phyloP scores from a whole-genome alignment of 2,329 filamentous ascomycete genomes.

The Colletotrichum chlorophyti region DNA sequence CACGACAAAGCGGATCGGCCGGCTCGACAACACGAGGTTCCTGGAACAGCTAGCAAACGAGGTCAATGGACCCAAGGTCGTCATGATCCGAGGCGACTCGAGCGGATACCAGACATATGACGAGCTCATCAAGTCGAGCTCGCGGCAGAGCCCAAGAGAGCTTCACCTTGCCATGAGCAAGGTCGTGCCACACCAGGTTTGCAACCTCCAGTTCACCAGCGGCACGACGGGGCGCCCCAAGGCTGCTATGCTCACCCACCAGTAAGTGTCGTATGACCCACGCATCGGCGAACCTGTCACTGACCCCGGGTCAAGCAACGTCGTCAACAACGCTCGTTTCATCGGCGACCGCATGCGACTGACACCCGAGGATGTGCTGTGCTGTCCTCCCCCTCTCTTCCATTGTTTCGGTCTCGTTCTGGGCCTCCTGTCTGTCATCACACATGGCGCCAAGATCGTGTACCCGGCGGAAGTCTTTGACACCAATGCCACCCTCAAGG shows the following conservation, averaged over 20 bases:
- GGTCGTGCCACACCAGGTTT: slow-evolving; percentile 70
- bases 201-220: slow-evolving; percentile 78
- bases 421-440: slow-evolving; percentile 74
- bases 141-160: slow-evolving; percentile 52
- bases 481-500: slow-evolving; percentile 67
- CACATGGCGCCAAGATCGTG: slow-evolving; percentile 78
- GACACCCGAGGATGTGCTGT: slow-evolving; percentile 70
- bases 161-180: slow-evolving; percentile 60
- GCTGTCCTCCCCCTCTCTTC: slow-evolving; percentile 84
- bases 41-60: slow-evolving; percentile 59
- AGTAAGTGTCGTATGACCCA: slow-evolving; percentile 50
- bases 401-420: slow-evolving; percentile 86
- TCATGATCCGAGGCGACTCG: slow-evolving; percentile 65
- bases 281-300: not conserved
- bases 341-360: slow-evolving; percentile 79
- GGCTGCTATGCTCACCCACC: slow-evolving; percentile 76
- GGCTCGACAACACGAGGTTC: slow-evolving; percentile 67
- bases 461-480: slow-evolving; percentile 80
- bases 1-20: slow-evolving; percentile 73
- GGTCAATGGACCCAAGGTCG: slow-evolving; percentile 54
- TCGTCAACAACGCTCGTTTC: slow-evolving; percentile 72
- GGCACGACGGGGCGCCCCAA: slow-evolving; percentile 79
- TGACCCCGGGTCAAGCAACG: slow-evolving; percentile 49
- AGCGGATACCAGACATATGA: slow-evolving; percentile 65
- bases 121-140: slow-evolving; percentile 60